A percentile compares a stretch with the other conserved stretches of the same genome.
phyloP scores from a whole-genome alignment of 2,329 filamentous ascomycete genomes.

The Fusarium sp. region DNA sequence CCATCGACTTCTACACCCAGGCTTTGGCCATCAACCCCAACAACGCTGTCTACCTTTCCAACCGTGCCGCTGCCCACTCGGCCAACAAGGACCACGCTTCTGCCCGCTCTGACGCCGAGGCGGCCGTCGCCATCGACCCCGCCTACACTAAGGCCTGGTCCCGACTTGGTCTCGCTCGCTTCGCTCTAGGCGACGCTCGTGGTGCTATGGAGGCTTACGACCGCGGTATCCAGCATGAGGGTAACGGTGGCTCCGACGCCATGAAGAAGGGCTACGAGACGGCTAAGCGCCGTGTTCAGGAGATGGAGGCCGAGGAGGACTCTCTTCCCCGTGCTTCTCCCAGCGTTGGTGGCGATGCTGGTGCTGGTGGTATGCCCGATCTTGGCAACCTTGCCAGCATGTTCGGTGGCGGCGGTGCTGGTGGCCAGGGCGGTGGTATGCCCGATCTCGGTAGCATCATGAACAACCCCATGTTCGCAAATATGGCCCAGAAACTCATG shows the following conservation, averaged over 20 bases:
- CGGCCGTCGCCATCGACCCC: conserved; percentile 88
- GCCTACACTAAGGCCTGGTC: conserved; percentile 98
- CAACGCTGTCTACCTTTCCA: conserved; percentile 97
- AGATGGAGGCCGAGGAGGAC: conserved; percentile 70
- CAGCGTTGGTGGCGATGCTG: conserved; percentile 63
- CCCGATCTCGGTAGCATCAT: conserved; percentile 89
- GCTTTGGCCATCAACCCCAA: conserved; percentile 83
- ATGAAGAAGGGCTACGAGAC: conserved; percentile 99
- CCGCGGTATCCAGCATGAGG: conserved; percentile 93
- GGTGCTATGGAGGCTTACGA: conserved; percentile 95
- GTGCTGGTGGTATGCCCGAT: conserved; percentile 70
- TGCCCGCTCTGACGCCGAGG: conserved; percentile 88
- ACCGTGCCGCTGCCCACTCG: conserved; percentile 94
- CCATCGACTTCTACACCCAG: conserved; percentile 89
- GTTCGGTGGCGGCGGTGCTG: conserved; percentile 72
- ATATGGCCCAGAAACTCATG: conserved; percentile 98
- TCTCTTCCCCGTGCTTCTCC: conserved; percentile 60
- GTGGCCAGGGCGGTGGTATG: conserved; percentile 80
- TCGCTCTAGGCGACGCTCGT: conserved; percentile 89
- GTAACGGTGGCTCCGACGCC: conserved; percentile 91
- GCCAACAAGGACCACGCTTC: conserved; percentile 86
- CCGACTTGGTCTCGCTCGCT: conserved; percentile 88
- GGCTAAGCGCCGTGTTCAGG: conserved; percentile 86
- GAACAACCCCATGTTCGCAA: conserved; percentile 98
- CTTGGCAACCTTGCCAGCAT: conserved; percentile 78